Evolutionary conservation across 2,329 filamentous ascomycete species (phyloP).

Genomic region (Xylariaceae sp.): DNA sequence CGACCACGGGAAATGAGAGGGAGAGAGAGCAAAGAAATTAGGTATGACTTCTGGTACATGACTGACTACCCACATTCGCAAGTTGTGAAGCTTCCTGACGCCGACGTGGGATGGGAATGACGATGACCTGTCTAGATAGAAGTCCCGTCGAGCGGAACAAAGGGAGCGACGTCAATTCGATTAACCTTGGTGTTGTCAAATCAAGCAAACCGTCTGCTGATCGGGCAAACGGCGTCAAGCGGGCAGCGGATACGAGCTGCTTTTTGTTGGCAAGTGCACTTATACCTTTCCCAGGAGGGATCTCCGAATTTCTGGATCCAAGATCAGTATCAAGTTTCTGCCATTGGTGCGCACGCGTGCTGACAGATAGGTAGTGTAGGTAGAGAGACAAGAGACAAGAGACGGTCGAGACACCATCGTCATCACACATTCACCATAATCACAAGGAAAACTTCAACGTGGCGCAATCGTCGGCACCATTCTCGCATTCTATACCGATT

Average conservation of each 20-base stretch:
- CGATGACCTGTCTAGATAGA: not conserved
- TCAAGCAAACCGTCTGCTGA: not conserved
- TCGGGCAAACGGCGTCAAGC: not conserved
- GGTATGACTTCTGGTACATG: not conserved
- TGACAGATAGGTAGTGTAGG: too few species aligned
- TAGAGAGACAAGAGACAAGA: too few species aligned
- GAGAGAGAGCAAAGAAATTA: not conserved
- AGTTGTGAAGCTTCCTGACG: not conserved
- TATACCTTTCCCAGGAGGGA: not conserved
- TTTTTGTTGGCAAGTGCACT: not conserved
- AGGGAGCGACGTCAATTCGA: not conserved
- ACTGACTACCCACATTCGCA: not conserved
- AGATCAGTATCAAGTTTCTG: not conserved
- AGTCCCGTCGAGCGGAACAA: not conserved
- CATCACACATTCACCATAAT: not conserved
- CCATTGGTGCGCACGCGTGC: not conserved
- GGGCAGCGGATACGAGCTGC: not conserved
- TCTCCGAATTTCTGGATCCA: not conserved
- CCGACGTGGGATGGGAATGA: not conserved
- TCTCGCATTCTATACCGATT: conserved; percentile 3
- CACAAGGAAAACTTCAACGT: not conserved
- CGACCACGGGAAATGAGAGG: not conserved
- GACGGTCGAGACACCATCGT: not conserved
- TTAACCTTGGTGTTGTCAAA: conserved; percentile 6
- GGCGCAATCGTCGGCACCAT: not conserved